Base-by-base conservation (phyloP, 768 basidiomycete species). In the Scleroderma citrinum region DNA sequence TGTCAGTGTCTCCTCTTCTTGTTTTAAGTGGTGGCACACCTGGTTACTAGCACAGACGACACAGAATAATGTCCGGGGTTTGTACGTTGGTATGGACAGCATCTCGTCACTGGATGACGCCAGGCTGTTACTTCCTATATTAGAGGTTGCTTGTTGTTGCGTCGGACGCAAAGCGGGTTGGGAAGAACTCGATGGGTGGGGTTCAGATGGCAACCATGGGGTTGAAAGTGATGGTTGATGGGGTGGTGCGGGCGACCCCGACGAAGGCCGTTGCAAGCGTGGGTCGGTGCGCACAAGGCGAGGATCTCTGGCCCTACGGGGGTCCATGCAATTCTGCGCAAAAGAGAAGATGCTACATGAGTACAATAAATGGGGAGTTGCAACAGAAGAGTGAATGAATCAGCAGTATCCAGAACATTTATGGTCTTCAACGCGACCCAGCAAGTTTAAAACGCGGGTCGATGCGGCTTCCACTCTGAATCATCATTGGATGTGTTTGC, bases 11-110 rank as follows among this genome's bases (percentile, higher is more conserved):
- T n/a, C 20, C n/a, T 39, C 41, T 14, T 19, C 44, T 19, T 17
- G 35, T 7, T 16, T 17, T 6, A 44, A 23, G 39, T 44, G n/a
- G 42, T 40, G 44, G 54, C 36, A 51, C 65, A 89, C 94, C 74
- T 98, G 92, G 63, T 99, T 99, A 62, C 92, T 97, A n/a, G 96
- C 95, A 64, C 96, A 99, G 29, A 98, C 96, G 8, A 99, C 91
- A 62, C 96, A 98, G 71, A 98, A 98, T 40, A 96, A 63, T 2
- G 91, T 92, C 11, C 88, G 75, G 11, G 76, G 69, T 66, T 81
- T 91, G 58, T 83, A 83, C 21, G 56, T 49, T 31, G 66, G 34
- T 13, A 36, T 20, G 44, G 53, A 31, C 36, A 61, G 36, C 13
- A 29, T 20, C 23, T 56, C 64, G 10, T 30, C 32, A 11, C 17